Conservation (phyloP, 208 protist species). For the Herpetomonas samuelpessoai region DNA sequence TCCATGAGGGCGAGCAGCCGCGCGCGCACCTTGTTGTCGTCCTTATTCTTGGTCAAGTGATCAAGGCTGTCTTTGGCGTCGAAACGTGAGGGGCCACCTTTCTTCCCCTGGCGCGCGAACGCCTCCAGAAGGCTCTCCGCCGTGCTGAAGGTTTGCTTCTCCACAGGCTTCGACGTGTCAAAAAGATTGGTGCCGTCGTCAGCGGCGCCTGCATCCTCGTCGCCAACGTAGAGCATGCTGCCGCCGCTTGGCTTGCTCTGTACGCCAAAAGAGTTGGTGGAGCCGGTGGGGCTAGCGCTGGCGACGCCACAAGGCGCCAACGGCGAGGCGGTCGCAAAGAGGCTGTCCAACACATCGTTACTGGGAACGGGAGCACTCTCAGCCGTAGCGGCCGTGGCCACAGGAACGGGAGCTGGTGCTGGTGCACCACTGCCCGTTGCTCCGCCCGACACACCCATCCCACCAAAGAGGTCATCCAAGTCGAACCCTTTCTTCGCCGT, state of each 20-base stretch:
- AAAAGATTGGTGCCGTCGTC: conserved; percentile 45
- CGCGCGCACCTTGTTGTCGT: conserved; percentile 71
- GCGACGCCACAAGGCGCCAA: not conserved
- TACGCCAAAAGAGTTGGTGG: not conserved
- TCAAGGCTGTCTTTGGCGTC: conserved; percentile 34
- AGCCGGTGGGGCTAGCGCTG: not conserved
- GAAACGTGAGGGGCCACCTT: conserved; percentile 5
- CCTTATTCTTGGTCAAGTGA: conserved; percentile 57
- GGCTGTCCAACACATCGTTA: conserved; percentile 24
- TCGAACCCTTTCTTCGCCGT: conserved; percentile 15
- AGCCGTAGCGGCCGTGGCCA: not conserved
- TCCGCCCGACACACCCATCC: conserved; percentile 15
- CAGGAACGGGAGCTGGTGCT: conserved; percentile 5
- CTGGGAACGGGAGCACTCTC: not conserved
- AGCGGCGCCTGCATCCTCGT: not conserved
- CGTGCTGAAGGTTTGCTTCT: conserved; percentile 43
- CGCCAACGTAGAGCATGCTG: conserved; percentile 30
- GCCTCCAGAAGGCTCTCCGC: conserved; percentile 60
- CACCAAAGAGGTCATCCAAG: conserved; percentile 67
- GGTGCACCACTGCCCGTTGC: not conserved
- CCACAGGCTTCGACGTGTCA: conserved; percentile 55
- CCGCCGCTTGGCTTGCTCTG: not conserved
- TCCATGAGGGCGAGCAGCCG: conserved; percentile 84
- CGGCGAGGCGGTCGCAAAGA: conserved; percentile 18
- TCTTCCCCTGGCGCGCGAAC: conserved; percentile 65